Percentiles rank a stretch among this genome's conserved stretches.
Conservation (phyloP, 2,329 filamentous ascomycete genomes). For the Pseudogymnoascus sp. region DNA sequence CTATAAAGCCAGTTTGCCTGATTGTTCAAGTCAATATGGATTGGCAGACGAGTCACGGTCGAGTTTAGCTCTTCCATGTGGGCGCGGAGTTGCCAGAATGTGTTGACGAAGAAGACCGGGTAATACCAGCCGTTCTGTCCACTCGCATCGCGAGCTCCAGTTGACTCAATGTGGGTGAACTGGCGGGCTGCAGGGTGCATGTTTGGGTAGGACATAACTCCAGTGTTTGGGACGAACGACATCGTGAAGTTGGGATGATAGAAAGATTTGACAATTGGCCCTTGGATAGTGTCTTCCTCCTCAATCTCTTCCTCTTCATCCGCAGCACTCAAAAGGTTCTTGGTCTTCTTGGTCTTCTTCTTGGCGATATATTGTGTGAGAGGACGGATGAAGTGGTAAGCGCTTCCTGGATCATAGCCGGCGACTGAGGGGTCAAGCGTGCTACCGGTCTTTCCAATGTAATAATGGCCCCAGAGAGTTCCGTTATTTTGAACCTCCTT, state of each 20-base stretch:
- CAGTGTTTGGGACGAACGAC: conserved; percentile 75
- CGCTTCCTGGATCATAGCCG: conserved; percentile 65
- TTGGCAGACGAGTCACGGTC: conserved; percentile 72
- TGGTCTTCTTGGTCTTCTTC: conserved; percentile 82
- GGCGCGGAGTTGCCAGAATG: conserved; percentile 88
- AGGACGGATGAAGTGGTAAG: conserved; percentile 77
- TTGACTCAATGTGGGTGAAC: conserved; percentile 72
- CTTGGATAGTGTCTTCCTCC: conserved; percentile 43
- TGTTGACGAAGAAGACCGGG: conserved; percentile 86
- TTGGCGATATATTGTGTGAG: conserved; percentile 84
- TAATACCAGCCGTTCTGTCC: conserved; percentile 92
- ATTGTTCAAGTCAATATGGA: conserved; percentile 79
- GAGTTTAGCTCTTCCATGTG: conserved; percentile 91
- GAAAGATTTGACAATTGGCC: conserved; percentile 71
- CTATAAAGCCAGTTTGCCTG: conserved; percentile 85
- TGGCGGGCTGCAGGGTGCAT: conserved; percentile 69
- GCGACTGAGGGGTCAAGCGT: conserved; percentile 67
- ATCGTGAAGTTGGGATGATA: conserved; percentile 94
- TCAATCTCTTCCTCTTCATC: conserved; percentile 44
- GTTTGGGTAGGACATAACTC: conserved; percentile 57
- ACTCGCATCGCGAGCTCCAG: conserved; percentile 70
- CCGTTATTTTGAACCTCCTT: conserved; percentile 79
- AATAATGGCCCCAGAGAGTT: conserved; percentile 92
- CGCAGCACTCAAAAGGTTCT: conserved; percentile 63
- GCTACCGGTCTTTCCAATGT: conserved; percentile 68